phyloP scores from a whole-genome alignment of 352 stramenopile species.

The Phytophthora europaea region DNA sequence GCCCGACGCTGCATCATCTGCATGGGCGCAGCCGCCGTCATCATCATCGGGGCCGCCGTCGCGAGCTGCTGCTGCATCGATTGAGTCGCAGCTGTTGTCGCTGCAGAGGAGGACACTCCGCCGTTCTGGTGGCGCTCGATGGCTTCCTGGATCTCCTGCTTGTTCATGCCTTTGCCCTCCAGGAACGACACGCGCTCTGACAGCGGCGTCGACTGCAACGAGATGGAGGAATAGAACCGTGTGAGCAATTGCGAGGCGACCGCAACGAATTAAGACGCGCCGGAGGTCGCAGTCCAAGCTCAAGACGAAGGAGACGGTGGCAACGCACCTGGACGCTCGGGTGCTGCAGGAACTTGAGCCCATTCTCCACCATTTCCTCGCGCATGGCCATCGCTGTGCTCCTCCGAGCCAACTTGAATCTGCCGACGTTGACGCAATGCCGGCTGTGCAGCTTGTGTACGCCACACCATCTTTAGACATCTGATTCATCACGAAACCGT shows the following conservation, averaged over 20 bases:
- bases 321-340: constrained; percentile 76
- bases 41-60: constrained; percentile 51
- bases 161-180: constrained; percentile 85
- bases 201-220: constrained; percentile 59
- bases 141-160: constrained; percentile 83
- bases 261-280: not conserved
- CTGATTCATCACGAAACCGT: not conserved
- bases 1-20: constrained; percentile 52
- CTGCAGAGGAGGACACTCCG: constrained; percentile 2
- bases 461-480: not conserved
- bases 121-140: constrained; percentile 73
- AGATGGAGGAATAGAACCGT: not conserved
- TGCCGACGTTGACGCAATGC: constrained; percentile 6
- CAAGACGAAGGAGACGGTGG: not conserved
- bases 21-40: constrained; percentile 54
- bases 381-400: constrained; percentile 38
- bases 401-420: constrained; percentile 36
- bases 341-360: constrained; percentile 85
- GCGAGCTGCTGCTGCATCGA: constrained; percentile 12
- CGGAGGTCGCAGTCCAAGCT: not conserved
- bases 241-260: constrained; percentile 2
- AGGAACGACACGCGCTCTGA: constrained; percentile 84
- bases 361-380: constrained; percentile 82
- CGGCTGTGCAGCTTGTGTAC: not conserved
- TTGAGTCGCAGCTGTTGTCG: not conserved